These are phyloP conservation scores for Babesia gibsoni DNA, from an alignment of 169 alveolate genomes.

Conservation along the genomic window DNA sequence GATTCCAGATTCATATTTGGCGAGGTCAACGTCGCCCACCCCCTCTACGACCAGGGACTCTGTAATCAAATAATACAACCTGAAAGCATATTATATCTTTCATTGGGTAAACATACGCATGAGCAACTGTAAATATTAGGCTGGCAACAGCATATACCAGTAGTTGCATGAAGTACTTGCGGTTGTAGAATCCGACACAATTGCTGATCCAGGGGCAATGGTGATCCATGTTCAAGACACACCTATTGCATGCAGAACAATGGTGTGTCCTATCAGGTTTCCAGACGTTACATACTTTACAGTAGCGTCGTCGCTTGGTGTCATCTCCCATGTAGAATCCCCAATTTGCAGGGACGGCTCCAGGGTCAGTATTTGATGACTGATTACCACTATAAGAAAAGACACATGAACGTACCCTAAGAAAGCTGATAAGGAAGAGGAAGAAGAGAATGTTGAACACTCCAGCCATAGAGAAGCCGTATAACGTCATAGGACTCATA, in stretches of 20 bases:
- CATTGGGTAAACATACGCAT: conserved; percentile 31
- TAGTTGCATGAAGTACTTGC: conserved; percentile 92
- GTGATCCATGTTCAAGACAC: conserved; percentile 96
- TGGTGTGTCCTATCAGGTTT: conserved; percentile 98
- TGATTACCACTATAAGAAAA: conserved; percentile 20
- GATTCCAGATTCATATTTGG: conserved; percentile 30
- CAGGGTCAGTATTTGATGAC: conserved; percentile 92
- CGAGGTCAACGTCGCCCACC: not conserved
- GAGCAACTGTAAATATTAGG: conserved; percentile 54
- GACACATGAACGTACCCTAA: conserved; percentile 32
- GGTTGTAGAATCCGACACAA: conserved; percentile 95
- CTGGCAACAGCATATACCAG: conserved; percentile 83
- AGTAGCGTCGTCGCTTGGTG: conserved; percentile 91
- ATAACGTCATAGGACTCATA: conserved; percentile 33
- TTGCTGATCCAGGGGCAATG: conserved; percentile 99
- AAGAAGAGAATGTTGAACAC: conserved; percentile 38
- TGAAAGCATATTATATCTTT: not conserved
- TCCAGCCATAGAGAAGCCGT: conserved; percentile 13
- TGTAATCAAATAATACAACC: conserved; percentile 35
- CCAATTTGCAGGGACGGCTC: conserved; percentile 92
- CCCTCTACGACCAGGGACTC: conserved; percentile 20
- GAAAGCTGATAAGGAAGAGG: conserved; percentile 57
- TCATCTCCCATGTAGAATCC: conserved; percentile 97
- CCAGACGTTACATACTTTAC: conserved; percentile 95
- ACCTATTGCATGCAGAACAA: conserved; percentile 94